Percentiles rank a stretch among this genome's conserved stretches.
These are phyloP conservation scores for Lachancea sp. DNA, from an alignment of 805 yeast genomes.

Conservation along the genomic window DNA sequence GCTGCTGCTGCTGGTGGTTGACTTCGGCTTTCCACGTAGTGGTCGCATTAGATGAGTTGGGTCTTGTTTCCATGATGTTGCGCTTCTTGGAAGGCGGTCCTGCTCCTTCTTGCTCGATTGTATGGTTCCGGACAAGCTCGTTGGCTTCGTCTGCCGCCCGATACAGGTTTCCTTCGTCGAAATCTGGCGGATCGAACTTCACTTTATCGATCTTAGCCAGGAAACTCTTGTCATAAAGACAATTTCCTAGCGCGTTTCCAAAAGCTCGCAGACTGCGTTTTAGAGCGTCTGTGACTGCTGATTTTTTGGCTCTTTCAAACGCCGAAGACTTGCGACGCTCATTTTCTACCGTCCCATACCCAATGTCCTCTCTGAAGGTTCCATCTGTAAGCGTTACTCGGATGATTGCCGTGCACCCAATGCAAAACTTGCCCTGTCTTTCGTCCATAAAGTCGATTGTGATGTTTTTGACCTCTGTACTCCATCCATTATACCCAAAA, in stretches of 20 bases:
- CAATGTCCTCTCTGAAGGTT: constrained; percentile 74
- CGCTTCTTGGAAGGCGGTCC: constrained; percentile 20
- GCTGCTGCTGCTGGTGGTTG: background rate
- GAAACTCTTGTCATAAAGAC: constrained; percentile 72
- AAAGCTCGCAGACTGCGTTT: constrained; percentile 73
- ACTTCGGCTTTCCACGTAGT: background rate
- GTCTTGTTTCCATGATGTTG: background rate
- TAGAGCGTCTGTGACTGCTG: constrained; percentile 77
- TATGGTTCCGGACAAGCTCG: constrained; percentile 27
- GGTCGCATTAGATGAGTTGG: background rate
- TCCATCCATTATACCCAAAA: constrained; percentile 83
- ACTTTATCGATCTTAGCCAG: constrained; percentile 40
- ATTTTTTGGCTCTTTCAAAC: constrained; percentile 77
- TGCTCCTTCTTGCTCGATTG: constrained; percentile 13
- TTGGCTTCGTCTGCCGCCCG: constrained; percentile 33
- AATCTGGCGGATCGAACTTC: constrained; percentile 40
- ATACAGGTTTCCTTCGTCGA: constrained; percentile 38
- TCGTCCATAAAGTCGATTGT: constrained; percentile 69
- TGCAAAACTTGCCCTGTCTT: constrained; percentile 47
- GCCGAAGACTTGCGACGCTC: constrained; percentile 68
- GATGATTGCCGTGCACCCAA: constrained; percentile 69
- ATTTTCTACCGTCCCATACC: constrained; percentile 78
- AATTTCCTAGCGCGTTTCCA: constrained; percentile 79
- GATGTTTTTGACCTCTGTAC: constrained; percentile 57
- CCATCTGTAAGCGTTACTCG: constrained; percentile 72